Conservation (phyloP, 148 eudicot species). For the Rhododendron kiyosumense region DNA sequence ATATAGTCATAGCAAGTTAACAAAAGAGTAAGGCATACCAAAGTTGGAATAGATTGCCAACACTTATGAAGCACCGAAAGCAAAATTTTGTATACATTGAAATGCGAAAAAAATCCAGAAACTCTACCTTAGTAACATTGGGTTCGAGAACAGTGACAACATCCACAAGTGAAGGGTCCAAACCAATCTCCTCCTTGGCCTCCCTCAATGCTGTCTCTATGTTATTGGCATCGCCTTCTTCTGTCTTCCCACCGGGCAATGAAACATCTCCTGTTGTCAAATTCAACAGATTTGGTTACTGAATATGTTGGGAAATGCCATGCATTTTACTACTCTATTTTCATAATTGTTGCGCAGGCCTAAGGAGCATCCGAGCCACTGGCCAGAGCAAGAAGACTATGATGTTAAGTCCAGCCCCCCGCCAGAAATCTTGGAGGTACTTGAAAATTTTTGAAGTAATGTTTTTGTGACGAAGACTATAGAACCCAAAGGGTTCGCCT, state of each 20-base stretch:
- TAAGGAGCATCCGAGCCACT: background rate
- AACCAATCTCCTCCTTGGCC: conserved; percentile 58
- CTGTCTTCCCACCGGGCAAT: conserved; percentile 56
- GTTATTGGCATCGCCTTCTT: conserved; percentile 42
- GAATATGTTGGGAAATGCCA: background rate
- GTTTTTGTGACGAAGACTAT: background rate
- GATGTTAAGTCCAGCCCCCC: background rate
- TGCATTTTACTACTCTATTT: background rate
- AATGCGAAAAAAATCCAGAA: background rate
- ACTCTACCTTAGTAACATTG: conserved; percentile 24
- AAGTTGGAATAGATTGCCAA: background rate
- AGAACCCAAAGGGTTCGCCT: background rate
- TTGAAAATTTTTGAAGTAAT: background rate
- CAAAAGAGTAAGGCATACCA: background rate
- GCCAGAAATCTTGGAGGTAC: background rate
- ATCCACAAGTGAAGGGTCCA: conserved; percentile 45
- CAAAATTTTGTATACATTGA: background rate
- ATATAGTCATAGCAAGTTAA: background rate
- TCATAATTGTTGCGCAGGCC: background rate
- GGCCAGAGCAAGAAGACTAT: background rate
- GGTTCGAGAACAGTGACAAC: conserved; percentile 36
- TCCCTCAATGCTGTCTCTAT: conserved; percentile 51
- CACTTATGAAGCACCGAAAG: too few species aligned
- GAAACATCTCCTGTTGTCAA: conserved; percentile 47
- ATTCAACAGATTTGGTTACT: background rate